These are phyloP conservation scores for Xylariaceae sp. DNA, from an alignment of 2,329 filamentous ascomycete species.

Conservation along the genomic window DNA sequence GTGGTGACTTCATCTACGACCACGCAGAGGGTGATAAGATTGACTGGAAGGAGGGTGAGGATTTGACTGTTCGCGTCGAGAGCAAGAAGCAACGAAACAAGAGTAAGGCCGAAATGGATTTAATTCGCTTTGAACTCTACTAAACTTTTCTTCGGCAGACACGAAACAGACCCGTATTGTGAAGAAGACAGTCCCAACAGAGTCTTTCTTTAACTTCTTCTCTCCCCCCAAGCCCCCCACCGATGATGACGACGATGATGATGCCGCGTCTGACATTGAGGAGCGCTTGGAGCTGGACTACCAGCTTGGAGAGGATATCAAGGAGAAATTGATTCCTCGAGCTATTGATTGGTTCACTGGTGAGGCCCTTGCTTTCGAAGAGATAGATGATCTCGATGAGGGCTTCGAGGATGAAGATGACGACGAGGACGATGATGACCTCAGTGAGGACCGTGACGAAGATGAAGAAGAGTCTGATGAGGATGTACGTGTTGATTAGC, in stretches of 20 bases:
- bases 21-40: conserved; percentile 98
- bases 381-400: conserved; percentile 77
- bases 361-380: conserved; percentile 94
- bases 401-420: conserved; percentile 82
- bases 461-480: conserved; percentile 82
- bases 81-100: conserved; percentile 99
- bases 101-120: conserved; percentile 57
- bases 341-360: conserved; percentile 99
- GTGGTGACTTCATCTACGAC: conserved; percentile 99
- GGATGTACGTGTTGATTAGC: conserved; percentile 53
- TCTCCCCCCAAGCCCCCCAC: conserved; percentile 83
- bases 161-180: conserved; percentile 99
- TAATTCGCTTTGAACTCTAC: not conserved
- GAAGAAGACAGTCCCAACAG: conserved; percentile 97
- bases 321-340: conserved; percentile 98
- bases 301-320: conserved; percentile 98
- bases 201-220: conserved; percentile 99
- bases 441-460: conserved; percentile 70
- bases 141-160: conserved; percentile 51
- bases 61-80: conserved; percentile 90
- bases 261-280: conserved; percentile 86
- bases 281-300: conserved; percentile 97
- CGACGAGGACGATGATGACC: conserved; percentile 87
- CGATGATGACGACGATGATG: conserved; percentile 61
- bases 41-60: conserved; percentile 90